Percentiles rank a stretch among this genome's conserved stretches.
These are phyloP conservation scores for Paraglomus brasilianum DNA, from an alignment of 192 early-diverging fungal species.

Conservation along the genomic window DNA sequence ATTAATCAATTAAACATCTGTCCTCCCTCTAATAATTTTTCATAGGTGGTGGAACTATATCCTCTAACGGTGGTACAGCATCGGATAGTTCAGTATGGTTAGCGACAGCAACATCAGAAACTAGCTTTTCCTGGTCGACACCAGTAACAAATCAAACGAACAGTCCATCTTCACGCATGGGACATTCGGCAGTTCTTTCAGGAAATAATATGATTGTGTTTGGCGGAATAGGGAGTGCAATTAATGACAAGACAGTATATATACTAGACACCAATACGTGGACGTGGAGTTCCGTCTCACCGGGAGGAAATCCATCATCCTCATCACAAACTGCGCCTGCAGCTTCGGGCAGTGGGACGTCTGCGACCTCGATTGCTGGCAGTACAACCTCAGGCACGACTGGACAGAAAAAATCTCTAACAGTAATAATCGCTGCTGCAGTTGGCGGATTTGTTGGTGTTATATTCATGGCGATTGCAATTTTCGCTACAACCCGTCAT, in stretches of 20 bases:
- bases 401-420: no score
- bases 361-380: slow-evolving; percentile 28
- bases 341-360: neutral
- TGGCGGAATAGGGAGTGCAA: slow-evolving; percentile 57
- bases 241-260: slow-evolving; percentile 63
- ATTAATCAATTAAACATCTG: no score
- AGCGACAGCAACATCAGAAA: slow-evolving; percentile 35
- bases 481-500: neutral
- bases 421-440: slow-evolving; percentile 23
- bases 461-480: slow-evolving; percentile 2
- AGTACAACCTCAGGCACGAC: slow-evolving; percentile 40
- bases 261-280: slow-evolving; percentile 57
- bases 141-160: neutral
- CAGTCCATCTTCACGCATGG: slow-evolving; percentile 41
- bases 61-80: neutral
- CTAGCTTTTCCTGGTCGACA: slow-evolving; percentile 40
- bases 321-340: neutral
- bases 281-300: slow-evolving; percentile 57
- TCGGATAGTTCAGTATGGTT: slow-evolving; percentile 52
- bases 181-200: slow-evolving; percentile 64
- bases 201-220: slow-evolving; percentile 63
- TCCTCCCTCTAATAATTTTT: neutral
- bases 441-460: slow-evolving; percentile 27
- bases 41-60: neutral
- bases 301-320: neutral